Conservation (phyloP, 345 rosid species). For the Dipteronia sinensis region DNA sequence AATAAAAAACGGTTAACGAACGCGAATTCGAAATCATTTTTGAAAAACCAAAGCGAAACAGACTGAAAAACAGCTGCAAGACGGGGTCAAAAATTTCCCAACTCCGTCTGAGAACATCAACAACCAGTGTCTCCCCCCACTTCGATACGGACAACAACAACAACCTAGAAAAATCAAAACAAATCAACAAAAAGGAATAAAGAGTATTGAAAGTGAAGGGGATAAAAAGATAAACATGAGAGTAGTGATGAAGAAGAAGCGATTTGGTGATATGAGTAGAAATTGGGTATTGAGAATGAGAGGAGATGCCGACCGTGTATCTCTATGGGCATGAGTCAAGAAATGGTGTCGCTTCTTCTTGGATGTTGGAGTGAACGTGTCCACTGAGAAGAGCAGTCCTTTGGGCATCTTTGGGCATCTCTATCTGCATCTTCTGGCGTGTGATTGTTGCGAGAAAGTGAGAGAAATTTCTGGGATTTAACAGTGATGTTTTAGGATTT, state of each 20-base stretch:
- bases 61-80: too few species aligned
- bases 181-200: neutral
- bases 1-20: too few species aligned
- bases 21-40: too few species aligned
- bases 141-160: conserved; percentile 44
- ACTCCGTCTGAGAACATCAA: conserved; percentile 48
- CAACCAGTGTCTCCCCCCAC: conserved; percentile 52
- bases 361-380: conserved; percentile 63
- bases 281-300: conserved; percentile 57
- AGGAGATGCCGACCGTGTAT: too few species aligned
- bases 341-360: conserved; percentile 72
- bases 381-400: conserved; percentile 87
- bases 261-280: conserved; percentile 63
- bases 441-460: neutral
- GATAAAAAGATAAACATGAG: conserved; percentile 43
- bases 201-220: neutral
- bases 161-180: neutral
- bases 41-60: too few species aligned
- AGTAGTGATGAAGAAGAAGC: conserved; percentile 54
- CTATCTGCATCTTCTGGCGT: conserved; percentile 39
- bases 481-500: too few species aligned
- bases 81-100: conserved; percentile 57
- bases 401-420: conserved; percentile 61
- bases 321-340: conserved; percentile 17
- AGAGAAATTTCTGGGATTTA: neutral